Percentiles rank a stretch among this genome's conserved stretches.
Evolutionary conservation across 225 moss, liverwort and hornwort genomes (phyloP).

Genomic region (Ulota crispa): DNA sequence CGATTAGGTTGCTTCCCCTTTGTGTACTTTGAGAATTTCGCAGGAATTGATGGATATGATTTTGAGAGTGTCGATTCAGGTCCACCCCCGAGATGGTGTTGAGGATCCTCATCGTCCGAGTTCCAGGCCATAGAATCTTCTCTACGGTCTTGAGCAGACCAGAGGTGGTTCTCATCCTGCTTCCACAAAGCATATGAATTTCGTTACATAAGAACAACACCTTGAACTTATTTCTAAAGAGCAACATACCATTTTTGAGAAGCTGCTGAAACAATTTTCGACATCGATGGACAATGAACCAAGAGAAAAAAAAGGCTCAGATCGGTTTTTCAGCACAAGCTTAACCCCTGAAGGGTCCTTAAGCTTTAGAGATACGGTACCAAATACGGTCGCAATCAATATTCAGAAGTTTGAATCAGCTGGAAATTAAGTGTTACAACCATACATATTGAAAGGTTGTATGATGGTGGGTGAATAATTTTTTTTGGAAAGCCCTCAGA

Average conservation of each 20-base stretch:
- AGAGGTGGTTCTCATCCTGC: conserved; percentile 25
- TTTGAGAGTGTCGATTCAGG: conserved; percentile 36
- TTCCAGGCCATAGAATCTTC: conserved; percentile 3
- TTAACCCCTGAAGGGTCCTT: no score
- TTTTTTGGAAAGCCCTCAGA: no score
- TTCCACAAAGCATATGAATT: not conserved
- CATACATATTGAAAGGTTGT: no score
- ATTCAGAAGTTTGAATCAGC: no score
- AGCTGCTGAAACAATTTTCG: not conserved
- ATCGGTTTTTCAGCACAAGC: not conserved
- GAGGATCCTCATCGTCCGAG: conserved; percentile 22
- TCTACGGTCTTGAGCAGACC: conserved; percentile 15
- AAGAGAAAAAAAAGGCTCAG: not conserved
- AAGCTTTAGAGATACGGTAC: no score
- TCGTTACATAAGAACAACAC: not conserved
- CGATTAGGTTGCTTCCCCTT: conserved; percentile 37
- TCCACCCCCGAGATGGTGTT: conserved; percentile 17
- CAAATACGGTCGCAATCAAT: no score
- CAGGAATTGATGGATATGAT: conserved; percentile 65
- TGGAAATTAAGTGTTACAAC: no score
- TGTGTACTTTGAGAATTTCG: conserved; percentile 87
- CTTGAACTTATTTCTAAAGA: no score
- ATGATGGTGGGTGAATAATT: no score
- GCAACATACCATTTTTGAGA: not conserved
- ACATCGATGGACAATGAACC: not conserved